Evolutionary conservation across 192 early-diverging fungal genomes (phyloP).

Genomic region (Coemansia sp.): DNA sequence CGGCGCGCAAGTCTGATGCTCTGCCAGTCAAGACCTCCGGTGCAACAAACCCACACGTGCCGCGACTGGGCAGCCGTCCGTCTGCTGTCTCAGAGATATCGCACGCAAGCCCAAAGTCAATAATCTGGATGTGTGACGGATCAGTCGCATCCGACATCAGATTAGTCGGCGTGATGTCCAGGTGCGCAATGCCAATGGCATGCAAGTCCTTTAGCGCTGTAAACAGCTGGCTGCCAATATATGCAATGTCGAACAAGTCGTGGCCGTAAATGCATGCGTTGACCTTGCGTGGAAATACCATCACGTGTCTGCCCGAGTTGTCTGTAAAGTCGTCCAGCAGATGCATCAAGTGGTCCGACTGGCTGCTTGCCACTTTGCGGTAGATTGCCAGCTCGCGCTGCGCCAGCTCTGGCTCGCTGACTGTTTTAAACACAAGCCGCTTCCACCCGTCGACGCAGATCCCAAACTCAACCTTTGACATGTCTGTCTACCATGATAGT

Average conservation of each 20-base stretch:
- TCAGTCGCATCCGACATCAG: slow-evolving; percentile 60
- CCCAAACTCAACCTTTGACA: slow-evolving; percentile 65
- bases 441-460: slow-evolving; percentile 59
- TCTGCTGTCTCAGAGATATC: slow-evolving; percentile 22
- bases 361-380: slow-evolving; percentile 39
- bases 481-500: slow-evolving; percentile 49
- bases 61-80: slow-evolving; percentile 58
- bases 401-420: slow-evolving; percentile 56
- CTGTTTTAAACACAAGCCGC: slow-evolving; percentile 66
- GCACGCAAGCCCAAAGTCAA: slow-evolving; percentile 75
- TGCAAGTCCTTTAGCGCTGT: slow-evolving; percentile 63
- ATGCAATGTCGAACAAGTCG: slow-evolving; percentile 56
- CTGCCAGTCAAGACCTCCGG: slow-evolving; percentile 57
- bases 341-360: slow-evolving; percentile 54
- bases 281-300: slow-evolving; percentile 63
- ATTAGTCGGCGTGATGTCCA: slow-evolving; percentile 67
- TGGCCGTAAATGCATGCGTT: slow-evolving; percentile 54
- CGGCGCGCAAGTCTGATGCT: slow-evolving; percentile 50
- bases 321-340: slow-evolving; percentile 65
- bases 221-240: slow-evolving; percentile 55
- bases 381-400: slow-evolving; percentile 60
- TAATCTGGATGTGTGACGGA: slow-evolving; percentile 58
- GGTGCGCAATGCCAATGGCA: slow-evolving; percentile 61
- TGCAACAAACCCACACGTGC: slow-evolving; percentile 75
- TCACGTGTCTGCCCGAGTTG: slow-evolving; percentile 56